Base-by-base conservation (phyloP, 2,329 filamentous ascomycete species). In the Aspergillus terreus region DNA sequence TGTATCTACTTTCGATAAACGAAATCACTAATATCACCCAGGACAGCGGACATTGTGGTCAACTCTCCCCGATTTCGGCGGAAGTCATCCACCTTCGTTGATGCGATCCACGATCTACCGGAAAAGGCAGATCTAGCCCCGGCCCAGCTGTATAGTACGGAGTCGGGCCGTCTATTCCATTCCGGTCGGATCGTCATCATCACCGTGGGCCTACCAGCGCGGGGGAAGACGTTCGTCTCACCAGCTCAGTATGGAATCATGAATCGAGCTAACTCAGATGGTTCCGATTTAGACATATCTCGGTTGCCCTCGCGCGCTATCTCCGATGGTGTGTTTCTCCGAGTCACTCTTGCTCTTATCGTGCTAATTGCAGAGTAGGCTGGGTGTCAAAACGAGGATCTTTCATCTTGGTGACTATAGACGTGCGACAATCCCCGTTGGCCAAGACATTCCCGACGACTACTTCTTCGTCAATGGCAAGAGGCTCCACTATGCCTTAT, bases 341-440 rank as follows among this genome's bases (percentile, higher is more conserved):
- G 35, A 19, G 6, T 10, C 25, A 36, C 23, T 36, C 23, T 44
- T 36, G 27, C 15, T 30, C 14, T 10, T 23, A 11, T 32, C 27
- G 7, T 33, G 17, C 54, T 59, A 49, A 64, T 46, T 27, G 12
- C n/a, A 33, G 50, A 48, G 47, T 53, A 87, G 85, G 94, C 82
- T 99, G 36, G 94, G 94, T 56, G 94, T 99, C 53, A 99, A 99
- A 77, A 97, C 94, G 32, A 87, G 92, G 60, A 95, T 97, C 62
- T 99, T 99, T 70, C 94, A 99, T 69, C 79, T 99, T 14, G 94
- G 95, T 52, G 94, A 99, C 73, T 99, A 99, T 71, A 87, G 94
- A 59, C 84, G 94, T 68, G 92, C 91, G 30, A 95, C 92, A 14
- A 84, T 97, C 57, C 91, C 90, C 15, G 83, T 85, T 40, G 90